Percentiles rank a stretch among this genome's conserved stretches.
Evolutionary conservation across 2,329 filamentous ascomycete genomes (phyloP).

Genomic region (Cordyceps cateniannulata): DNA sequence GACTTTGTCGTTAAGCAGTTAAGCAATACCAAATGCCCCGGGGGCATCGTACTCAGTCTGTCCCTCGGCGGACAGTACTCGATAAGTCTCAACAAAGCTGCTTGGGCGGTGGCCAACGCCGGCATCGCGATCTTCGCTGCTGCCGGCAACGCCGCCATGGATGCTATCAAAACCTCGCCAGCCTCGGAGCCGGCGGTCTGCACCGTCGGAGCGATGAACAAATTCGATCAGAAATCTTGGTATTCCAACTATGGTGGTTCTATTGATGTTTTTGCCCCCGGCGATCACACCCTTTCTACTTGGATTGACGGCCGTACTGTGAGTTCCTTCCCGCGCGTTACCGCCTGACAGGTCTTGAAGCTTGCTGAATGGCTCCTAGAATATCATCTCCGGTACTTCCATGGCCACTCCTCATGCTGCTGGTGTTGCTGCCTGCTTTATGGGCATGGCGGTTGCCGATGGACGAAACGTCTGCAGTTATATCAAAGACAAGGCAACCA

Average conservation of each 20-base stretch:
- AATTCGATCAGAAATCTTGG: constrained; percentile 31
- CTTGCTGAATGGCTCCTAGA: constrained; percentile 2
- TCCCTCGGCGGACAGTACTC: constrained; percentile 42
- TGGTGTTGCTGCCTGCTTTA: constrained; percentile 56
- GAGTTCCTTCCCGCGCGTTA: not conserved
- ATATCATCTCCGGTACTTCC: constrained; percentile 42
- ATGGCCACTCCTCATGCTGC: constrained; percentile 59
- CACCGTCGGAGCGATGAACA: constrained; percentile 42
- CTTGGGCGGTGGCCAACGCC: constrained; percentile 24
- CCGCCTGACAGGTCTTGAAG: too few species aligned
- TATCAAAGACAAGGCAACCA: constrained; percentile 34
- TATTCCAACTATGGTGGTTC: constrained; percentile 46
- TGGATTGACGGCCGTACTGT: constrained; percentile 17
- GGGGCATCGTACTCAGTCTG: constrained; percentile 47
- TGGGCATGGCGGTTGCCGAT: constrained; percentile 37
- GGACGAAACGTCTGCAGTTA: constrained; percentile 33
- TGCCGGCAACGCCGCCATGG: constrained; percentile 44
- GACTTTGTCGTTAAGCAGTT: constrained; percentile 31
- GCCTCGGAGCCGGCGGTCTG: constrained; percentile 43
- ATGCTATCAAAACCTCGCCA: constrained; percentile 40
- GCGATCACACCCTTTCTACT: constrained; percentile 36
- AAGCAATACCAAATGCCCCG: constrained; percentile 26
- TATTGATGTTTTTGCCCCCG: constrained; percentile 25
- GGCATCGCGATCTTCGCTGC: constrained; percentile 42
- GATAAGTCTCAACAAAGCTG: constrained; percentile 40